These are phyloP conservation scores for Colletotrichum melonis DNA, from an alignment of 2,329 filamentous ascomycete genomes.

Conservation along the genomic window DNA sequence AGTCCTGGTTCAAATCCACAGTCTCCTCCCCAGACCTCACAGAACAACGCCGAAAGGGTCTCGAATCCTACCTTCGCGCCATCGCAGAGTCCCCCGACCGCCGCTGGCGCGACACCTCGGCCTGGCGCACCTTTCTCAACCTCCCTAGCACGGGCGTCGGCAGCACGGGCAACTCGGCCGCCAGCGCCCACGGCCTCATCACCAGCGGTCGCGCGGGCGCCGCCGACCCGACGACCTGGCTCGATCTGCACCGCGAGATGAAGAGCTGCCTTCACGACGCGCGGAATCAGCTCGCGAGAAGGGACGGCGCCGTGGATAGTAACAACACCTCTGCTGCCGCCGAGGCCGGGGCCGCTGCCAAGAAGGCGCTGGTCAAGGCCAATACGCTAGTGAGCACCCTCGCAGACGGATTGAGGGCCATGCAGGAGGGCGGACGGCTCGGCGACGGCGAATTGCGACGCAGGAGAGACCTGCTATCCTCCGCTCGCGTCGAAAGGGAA, in stretches of 20 bases:
- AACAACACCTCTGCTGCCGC: constrained; percentile 56
- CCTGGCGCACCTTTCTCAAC: constrained; percentile 80
- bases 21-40: constrained; percentile 76
- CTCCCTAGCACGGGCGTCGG: constrained; percentile 61
- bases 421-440: constrained; percentile 66
- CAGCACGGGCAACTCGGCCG: constrained; percentile 60
- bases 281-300: constrained; percentile 71
- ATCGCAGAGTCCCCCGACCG: constrained; percentile 80
- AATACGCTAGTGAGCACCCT: constrained; percentile 72
- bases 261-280: constrained; percentile 78
- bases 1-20: constrained; percentile 83
- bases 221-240: constrained; percentile 76
- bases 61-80: constrained; percentile 78
- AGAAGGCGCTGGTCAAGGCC: constrained; percentile 77
- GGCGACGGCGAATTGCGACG: constrained; percentile 82
- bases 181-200: constrained; percentile 57
- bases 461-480: constrained; percentile 75
- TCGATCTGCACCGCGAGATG: constrained; percentile 80
- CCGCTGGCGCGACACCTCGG: constrained; percentile 78
- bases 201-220: constrained; percentile 40
- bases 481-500: constrained; percentile 79
- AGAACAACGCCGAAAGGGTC: constrained; percentile 73
- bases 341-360: constrained; percentile 79
- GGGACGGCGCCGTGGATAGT: constrained; percentile 65
- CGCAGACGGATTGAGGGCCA: constrained; percentile 71